These are phyloP conservation scores for Mycena leptocephala DNA, from an alignment of 768 basidiomycete species.

Conservation along the genomic window DNA sequence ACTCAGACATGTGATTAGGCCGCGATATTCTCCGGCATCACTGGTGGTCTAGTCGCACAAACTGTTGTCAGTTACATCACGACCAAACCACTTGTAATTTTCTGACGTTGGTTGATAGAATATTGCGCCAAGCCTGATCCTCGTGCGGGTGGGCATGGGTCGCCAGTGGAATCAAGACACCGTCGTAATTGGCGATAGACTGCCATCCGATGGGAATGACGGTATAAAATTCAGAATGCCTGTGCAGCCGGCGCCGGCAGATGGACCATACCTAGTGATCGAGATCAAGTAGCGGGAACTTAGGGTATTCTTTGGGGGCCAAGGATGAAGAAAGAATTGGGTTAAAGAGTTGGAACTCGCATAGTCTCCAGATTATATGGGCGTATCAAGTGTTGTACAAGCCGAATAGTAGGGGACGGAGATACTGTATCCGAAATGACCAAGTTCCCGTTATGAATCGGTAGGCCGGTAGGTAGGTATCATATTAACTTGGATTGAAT, in stretches of 20 bases:
- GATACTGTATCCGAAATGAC: no score
- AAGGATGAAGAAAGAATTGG: no score
- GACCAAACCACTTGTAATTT: not conserved
- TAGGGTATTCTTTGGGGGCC: no score
- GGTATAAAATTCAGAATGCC: no score
- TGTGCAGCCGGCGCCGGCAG: not conserved
- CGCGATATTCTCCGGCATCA: not conserved
- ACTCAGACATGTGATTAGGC: not conserved
- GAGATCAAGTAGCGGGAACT: not conserved
- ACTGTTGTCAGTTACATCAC: not conserved
- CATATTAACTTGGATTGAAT: no score
- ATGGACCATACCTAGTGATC: not conserved
- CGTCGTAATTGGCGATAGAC: not conserved
- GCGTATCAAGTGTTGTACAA: no score
- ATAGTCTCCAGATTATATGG: no score
- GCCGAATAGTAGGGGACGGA: no score
- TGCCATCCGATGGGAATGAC: not conserved
- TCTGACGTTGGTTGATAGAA: not conserved
- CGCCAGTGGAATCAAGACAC: not conserved
- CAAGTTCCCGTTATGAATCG: no score
- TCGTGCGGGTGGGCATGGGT: constrained; percentile 1
- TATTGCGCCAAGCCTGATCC: not conserved
- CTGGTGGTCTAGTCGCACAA: not conserved
- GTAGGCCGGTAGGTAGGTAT: no score
- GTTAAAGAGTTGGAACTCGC: no score